Conservation (phyloP, 2,329 filamentous ascomycete species). For the Trichocomaceae sp. region DNA sequence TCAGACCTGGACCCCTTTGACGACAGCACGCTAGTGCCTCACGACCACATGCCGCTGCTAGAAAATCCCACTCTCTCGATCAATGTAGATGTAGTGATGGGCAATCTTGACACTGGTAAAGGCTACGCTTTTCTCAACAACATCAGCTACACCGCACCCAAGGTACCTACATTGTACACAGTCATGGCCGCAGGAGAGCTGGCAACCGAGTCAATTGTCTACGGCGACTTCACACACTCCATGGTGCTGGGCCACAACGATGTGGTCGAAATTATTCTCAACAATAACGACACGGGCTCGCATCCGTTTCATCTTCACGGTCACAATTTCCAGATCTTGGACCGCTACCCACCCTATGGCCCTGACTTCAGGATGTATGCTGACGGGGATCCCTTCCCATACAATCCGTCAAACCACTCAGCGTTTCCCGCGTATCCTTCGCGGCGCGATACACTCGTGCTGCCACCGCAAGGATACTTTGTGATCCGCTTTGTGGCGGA, state of each 20-base stretch:
- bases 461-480: conserved; percentile 60
- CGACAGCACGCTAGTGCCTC: conserved; percentile 64
- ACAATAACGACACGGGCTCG: conserved; percentile 37
- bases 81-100: conserved; percentile 62
- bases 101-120: conserved; percentile 61
- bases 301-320: conserved; percentile 50
- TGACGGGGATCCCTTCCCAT: conserved; percentile 31
- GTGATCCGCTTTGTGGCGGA: conserved; percentile 49
- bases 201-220: conserved; percentile 53
- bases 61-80: conserved; percentile 48
- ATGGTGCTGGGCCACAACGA: conserved; percentile 33
- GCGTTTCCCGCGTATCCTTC: conserved; percentile 53
- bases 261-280: conserved; percentile 39
- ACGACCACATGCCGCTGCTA: conserved; percentile 57
- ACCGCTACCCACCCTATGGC: conserved; percentile 51
- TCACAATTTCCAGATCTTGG: conserved; percentile 61
- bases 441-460: conserved; percentile 61
- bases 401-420: conserved; percentile 21
- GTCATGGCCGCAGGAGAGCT: conserved; percentile 53
- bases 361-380: conserved; percentile 48
- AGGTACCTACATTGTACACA: conserved; percentile 72
- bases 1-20: conserved; percentile 61
- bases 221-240: conserved; percentile 59
- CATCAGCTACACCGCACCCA: conserved; percentile 64
- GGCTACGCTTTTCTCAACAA: conserved; percentile 69